Base-by-base conservation (phyloP, 2,329 filamentous ascomycete genomes). In the Curvularia verruculosa region DNA sequence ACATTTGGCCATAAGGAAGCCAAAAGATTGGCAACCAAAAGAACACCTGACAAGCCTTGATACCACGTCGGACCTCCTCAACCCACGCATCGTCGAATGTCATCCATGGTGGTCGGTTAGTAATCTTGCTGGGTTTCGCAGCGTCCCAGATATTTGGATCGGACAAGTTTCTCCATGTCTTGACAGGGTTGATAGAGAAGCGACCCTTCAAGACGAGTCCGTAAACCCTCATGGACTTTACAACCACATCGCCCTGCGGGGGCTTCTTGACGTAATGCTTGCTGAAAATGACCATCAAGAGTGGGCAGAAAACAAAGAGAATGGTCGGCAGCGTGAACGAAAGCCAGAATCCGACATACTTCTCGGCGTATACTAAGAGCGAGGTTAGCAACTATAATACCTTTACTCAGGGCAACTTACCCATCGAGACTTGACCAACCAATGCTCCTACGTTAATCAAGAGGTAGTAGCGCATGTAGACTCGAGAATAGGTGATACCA, bases 1-100 rank as follows among this genome's bases (percentile, higher is more conserved):
- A 54, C 49, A 54, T 49, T 68, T 90, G 87, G 46, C 82, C 83
- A 72, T 89, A 89, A 59, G 85, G 84, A 28, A 89, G 80, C 85
- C 68, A 70, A 46, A 66, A 72, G 18, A 71, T 60, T 1, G 67
- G 67, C 23, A 67, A 51, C 61, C 67, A 92, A 36, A 91, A 87
- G 59, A 84, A 67, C 0, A 72, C 68, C 13, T 65, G 60, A 46
- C 69, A 72, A 6, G 68, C 61, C 15, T 55, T 49, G 34, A 64
- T 45, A n/a, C 66, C 67, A 43, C 67, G 63, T 9, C 63, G 64
- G 8, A 73, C 68, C 55, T 73, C 69, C 28, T 91, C 89, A 29
- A 93, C 89, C 89, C 89, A 93, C 54, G 84, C 84, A 64, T 93
- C 90, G 57, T 93, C 89, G 64, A 91, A 92, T 0, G 87, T 90